These are phyloP conservation scores for Globisporangium viniferum DNA, from an alignment of 352 stramenopile genomes.

Conservation along the genomic window DNA sequence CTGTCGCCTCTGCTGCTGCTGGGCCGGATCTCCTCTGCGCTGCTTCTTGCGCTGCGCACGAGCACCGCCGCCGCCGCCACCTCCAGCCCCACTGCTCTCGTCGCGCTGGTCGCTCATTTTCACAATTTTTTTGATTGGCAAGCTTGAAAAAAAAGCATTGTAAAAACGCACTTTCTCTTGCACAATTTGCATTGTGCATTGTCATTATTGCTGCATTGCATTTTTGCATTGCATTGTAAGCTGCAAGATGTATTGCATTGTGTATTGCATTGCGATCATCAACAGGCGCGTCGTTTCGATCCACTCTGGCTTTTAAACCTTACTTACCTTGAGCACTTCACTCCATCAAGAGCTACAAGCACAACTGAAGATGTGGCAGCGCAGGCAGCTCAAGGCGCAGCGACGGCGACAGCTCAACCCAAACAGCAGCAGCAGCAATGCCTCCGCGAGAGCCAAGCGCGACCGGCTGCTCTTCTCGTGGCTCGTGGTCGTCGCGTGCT, in stretches of 20 bases:
- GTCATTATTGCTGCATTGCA: not conserved
- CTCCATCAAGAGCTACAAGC: too few relatives aligned
- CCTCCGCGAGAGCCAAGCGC: not conserved
- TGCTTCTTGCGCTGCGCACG: constrained; percentile 4
- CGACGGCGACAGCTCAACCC: not conserved
- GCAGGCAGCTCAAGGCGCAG: constrained; percentile 12
- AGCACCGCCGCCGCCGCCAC: not conserved
- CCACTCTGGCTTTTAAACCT: not conserved
- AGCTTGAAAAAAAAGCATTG: not conserved
- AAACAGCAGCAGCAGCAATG: not conserved
- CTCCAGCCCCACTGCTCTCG: not conserved
- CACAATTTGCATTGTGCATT: not conserved
- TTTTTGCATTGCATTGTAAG: not conserved
- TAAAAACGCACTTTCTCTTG: not conserved
- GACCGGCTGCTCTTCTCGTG: constrained; percentile 4
- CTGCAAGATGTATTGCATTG: not conserved
- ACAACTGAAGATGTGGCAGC: not conserved
- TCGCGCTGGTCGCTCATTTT: not conserved
- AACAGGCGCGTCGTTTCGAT: not conserved
- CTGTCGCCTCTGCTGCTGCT: not conserved
- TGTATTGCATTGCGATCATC: not conserved
- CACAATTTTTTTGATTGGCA: not conserved
- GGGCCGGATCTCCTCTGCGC: not conserved
- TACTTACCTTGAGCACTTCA: too few relatives aligned
- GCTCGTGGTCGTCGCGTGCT: not conserved